Evolutionary conservation across 768 basidiomycete species (phyloP).

Genomic region (Hericium coralloides): DNA sequence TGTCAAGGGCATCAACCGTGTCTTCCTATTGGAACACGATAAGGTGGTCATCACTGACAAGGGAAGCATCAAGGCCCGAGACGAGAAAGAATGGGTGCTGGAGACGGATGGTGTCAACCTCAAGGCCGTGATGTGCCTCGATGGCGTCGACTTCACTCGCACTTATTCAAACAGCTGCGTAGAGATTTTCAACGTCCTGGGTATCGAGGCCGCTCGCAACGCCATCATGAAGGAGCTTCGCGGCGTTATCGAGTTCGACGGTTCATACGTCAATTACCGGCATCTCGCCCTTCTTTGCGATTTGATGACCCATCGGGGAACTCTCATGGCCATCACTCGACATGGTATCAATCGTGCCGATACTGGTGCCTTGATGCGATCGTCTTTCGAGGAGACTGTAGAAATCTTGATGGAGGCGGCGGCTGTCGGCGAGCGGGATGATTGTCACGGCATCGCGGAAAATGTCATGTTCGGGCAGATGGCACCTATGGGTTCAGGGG

Average conservation of each 20-base stretch:
- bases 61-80: conserved; percentile 51
- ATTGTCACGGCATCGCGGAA: conserved; percentile 98
- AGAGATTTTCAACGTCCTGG: conserved; percentile 89
- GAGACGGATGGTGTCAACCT: conserved; percentile 97
- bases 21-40: conserved; percentile 89
- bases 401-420: conserved; percentile 99
- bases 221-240: conserved; percentile 93
- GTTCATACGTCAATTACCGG: conserved; percentile 98
- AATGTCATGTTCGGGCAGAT: conserved; percentile 99
- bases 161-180: conserved; percentile 97
- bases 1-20: conserved; percentile 82
- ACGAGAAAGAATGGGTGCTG: conserved; percentile 86
- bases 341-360: conserved; percentile 99
- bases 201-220: conserved; percentile 93
- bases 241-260: conserved; percentile 96
- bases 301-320: conserved; percentile 94
- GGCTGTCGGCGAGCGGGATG: conserved; percentile 95
- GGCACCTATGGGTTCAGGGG: conserved; percentile 99
- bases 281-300: conserved; percentile 96
- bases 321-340: conserved; percentile 96
- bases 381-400: conserved; percentile 99
- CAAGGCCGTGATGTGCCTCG: conserved; percentile 90
- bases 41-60: conserved; percentile 55
- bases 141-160: conserved; percentile 87
- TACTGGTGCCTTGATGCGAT: conserved; percentile 97